Base-by-base conservation (phyloP, 495 filamentous ascomycete species). In the Aspergillus haitiensis region DNA sequence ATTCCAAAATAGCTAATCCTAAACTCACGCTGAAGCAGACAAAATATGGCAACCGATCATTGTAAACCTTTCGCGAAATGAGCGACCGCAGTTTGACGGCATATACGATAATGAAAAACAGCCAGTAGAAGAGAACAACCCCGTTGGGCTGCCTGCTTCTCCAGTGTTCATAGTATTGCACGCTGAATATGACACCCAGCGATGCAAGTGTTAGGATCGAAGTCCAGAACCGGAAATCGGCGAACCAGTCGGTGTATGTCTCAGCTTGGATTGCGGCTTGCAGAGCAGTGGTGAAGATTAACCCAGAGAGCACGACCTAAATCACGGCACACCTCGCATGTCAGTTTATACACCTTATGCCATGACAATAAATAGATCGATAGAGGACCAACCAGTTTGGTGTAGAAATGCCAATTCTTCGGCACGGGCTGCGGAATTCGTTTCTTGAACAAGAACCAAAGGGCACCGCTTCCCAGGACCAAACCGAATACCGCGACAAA, bases 401-500 rank as follows among this genome's bases (percentile, higher is more conserved):
- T 78, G 79, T 91, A 97, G 72, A 97, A 98, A 70, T 95, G 93
- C 93, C 92, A 97, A 72, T 97, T 88, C 77, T 91, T 94, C 35
- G 81, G 73, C 18, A 94, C 82, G 0, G 82, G 83, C 42, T 81
- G 80, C 34, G 87, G 80, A 32, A 76, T 65, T 55, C 78, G 78
- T 65, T 83, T 88, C 76, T 85, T 89, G 55, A 92, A 65, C 63
- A 96, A 80, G 75, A 87, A 88, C 79, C 82, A 88, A 33, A 93
- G 72, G 3, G 95, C 92, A 9, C 84, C 80, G 31, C 85, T 81
- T 44, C 95, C 95, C 56, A 85, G 77, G 13, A 96, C 36, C 31
- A 96, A 78, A 10, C 94, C 90, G 73, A 84, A 92, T 5, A 82
- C 78, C 9, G 91, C 92, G 16, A 97, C 87, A 6, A 80, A 68